Conservation (phyloP, 169 alveolate genomes). For the Plasmodium gallinaceum region DNA sequence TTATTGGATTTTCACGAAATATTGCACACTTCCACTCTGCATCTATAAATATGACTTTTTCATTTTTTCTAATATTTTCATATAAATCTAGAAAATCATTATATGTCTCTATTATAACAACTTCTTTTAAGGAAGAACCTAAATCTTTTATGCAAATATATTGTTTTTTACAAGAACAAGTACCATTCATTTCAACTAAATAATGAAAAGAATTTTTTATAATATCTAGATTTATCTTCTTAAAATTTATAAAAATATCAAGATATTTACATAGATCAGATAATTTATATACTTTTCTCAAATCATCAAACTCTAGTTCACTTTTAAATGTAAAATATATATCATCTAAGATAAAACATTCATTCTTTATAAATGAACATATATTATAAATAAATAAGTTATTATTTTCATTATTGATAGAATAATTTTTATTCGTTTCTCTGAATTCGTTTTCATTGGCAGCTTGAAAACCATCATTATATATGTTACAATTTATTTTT, state of each 20-base stretch:
- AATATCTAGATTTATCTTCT: conserved; percentile 47
- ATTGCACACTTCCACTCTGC: conserved; percentile 68
- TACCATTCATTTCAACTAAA: conserved; percentile 40
- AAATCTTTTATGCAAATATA: conserved; percentile 56
- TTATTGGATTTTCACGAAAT: conserved; percentile 52
- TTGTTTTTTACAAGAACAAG: conserved; percentile 37
- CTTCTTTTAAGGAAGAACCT: conserved; percentile 45
- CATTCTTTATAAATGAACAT: conserved; percentile 30
- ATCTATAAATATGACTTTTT: conserved; percentile 51
- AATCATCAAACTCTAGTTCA: conserved; percentile 40
- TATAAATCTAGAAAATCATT: conserved; percentile 31
- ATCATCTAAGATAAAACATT: conserved; percentile 44
- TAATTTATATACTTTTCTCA: conserved; percentile 44
- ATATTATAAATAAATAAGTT: too few species aligned
- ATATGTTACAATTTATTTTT: conserved; percentile 8
- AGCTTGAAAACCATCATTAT: neutral
- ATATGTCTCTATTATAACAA: conserved; percentile 21
- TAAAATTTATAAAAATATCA: conserved; percentile 45
- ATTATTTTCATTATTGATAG: neutral
- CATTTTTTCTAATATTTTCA: conserved; percentile 50
- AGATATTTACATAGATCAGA: conserved; percentile 64
- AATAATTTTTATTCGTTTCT: neutral
- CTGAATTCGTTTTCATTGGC: neutral
- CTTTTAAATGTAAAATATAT: conserved; percentile 18
- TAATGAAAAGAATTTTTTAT: conserved; percentile 47